Base-by-base conservation (phyloP, 2,329 filamentous ascomycete genomes). In the Knoxdaviesia capensis region DNA sequence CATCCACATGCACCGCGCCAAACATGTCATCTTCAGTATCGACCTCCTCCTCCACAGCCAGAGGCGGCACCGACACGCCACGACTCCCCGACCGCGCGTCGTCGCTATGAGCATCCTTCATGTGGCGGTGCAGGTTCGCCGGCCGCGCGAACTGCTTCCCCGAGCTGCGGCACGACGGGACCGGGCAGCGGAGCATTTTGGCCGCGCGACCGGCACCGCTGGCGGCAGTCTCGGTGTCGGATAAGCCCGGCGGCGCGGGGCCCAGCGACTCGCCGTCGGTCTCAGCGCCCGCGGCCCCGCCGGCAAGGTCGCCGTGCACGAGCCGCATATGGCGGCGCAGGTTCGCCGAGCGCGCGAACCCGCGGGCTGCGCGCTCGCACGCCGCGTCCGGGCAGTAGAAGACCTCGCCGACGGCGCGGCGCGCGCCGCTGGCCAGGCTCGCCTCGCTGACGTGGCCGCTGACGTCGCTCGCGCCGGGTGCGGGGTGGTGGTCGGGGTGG, bases 1-100 rank as follows among this genome's bases (percentile, higher is more conserved):
- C 74, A 54, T 84, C 78, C 1, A 74, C 66, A 49, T 82, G 78
- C 20, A 82, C 72, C 0, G 65, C 77, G 0, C 76, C 78, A 6
- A 64, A 49, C 50, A 74, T 67, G 50, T 75, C 71, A 44, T 66
- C 69, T 50, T 62, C 68, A 45, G 65, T 60, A 20, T 60, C 59
- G 32, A 53, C 48, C 20, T 59, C 54, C 34, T 60, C 50, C 8
- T 52, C 52, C 28, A 37, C 31, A 20, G 31, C 44, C 28, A 11
- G 31, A 10, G 39, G 37, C 11, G 8, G 35, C 7, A 11, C 41
- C 41, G 8, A 40, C 34, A 6, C 42, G 38, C 6, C 33, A 9
- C 32, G 41, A 33, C 7, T 28, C 36, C 20, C 20, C 20, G 20
- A 33, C 42, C 42, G 6, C 38, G 38, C n/a, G 42, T 43, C 6